Percentiles rank a stretch among this genome's conserved stretches.
phyloP scores from a whole-genome alignment of 495 filamentous ascomycete genomes.

The Entonaema liquescens region DNA sequence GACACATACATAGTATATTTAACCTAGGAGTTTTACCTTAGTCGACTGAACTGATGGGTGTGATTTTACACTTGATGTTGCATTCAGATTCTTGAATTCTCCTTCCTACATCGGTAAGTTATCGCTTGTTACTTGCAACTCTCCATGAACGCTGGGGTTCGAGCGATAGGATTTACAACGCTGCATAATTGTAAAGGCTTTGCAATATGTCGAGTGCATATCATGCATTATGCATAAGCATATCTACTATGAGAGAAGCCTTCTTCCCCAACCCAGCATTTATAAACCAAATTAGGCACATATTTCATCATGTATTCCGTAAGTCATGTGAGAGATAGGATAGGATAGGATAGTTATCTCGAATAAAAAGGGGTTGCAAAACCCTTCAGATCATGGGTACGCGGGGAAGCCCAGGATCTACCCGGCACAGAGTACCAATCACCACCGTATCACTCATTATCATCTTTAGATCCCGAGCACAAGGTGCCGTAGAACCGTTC shows the following conservation, averaged over 20 bases:
- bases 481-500: not conserved
- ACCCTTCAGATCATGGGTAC: slow-evolving; percentile 2
- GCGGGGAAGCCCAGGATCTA: slow-evolving; percentile 26
- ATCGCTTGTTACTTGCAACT: not conserved
- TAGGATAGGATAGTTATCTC: not conserved
- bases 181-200: not conserved
- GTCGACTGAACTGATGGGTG: slow-evolving; percentile 2
- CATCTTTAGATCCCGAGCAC: not conserved
- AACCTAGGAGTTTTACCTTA: too few species aligned
- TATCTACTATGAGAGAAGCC: not conserved
- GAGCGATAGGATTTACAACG: not conserved
- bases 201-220: slow-evolving; percentile 14
- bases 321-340: slow-evolving; percentile 19
- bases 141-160: not conserved
- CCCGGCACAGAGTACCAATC: slow-evolving; percentile 7
- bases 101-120: not conserved
- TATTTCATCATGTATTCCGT: slow-evolving; percentile 4
- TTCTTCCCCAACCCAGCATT: slow-evolving; percentile 25
- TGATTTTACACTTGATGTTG: slow-evolving; percentile 20
- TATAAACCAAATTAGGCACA: not conserved
- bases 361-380: slow-evolving; percentile 3
- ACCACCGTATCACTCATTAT: slow-evolving; percentile 5
- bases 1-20: too few species aligned
- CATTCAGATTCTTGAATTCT: slow-evolving; percentile 16
- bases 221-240: slow-evolving; percentile 28